These are phyloP conservation scores for Spiromastix sp. DNA, from an alignment of 2,329 filamentous ascomycete species.

Conservation along the genomic window DNA sequence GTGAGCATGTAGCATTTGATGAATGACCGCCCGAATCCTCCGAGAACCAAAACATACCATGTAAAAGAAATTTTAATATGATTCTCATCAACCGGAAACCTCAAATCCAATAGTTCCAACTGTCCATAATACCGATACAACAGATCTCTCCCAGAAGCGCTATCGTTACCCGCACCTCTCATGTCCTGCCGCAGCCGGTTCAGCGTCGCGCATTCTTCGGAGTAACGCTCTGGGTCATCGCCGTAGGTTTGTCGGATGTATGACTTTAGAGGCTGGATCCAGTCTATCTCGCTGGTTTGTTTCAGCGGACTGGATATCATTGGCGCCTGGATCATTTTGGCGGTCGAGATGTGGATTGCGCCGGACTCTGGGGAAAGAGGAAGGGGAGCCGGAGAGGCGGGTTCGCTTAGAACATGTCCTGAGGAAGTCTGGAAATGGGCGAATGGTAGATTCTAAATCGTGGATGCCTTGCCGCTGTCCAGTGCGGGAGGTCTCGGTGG, in stretches of 20 bases:
- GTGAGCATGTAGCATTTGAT: too few relatives aligned
- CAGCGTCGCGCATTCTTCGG: conserved; percentile 87
- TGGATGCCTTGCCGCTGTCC: too few relatives aligned
- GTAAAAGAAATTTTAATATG: conserved; percentile 99
- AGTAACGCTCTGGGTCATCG: conserved; percentile 92
- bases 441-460: too few relatives aligned
- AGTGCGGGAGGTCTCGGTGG: too few relatives aligned
- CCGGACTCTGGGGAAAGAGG: conserved; percentile 7
- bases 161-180: conserved; percentile 94
- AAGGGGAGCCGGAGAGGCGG: conserved; percentile 1
- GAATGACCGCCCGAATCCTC: too few relatives aligned
- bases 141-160: conserved; percentile 82
- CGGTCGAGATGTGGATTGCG: conserved; percentile 6
- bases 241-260: conserved; percentile 93
- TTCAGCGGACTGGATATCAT: conserved; percentile 94
- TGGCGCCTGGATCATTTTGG: conserved; percentile 68
- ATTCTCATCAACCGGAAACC: conserved; percentile 96
- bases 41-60: conserved; percentile 53
- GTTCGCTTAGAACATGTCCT: not conserved
- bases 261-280: conserved; percentile 79
- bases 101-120: conserved; percentile 82
- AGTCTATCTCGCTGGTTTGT: conserved; percentile 96
- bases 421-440: not conserved
- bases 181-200: conserved; percentile 96
- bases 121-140: conserved; percentile 97